Evolutionary conservation across 306 rosid species (phyloP).

Genomic region (Acacia confusa): DNA sequence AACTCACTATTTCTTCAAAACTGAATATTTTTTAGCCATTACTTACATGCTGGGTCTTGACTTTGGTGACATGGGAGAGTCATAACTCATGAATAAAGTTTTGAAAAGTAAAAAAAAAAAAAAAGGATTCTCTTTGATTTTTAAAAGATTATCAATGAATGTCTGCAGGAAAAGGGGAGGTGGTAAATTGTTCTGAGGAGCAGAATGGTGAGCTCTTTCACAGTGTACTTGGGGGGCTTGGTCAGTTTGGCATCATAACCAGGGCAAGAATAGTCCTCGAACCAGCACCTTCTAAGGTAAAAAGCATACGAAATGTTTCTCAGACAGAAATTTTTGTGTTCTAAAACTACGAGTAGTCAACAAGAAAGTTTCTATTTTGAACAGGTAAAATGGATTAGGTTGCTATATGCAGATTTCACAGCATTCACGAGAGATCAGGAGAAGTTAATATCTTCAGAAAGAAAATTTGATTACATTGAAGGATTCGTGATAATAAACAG

Average conservation of each 20-base stretch:
- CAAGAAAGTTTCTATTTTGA: slow-evolving; percentile 16
- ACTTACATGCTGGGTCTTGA: background rate
- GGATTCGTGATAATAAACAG: slow-evolving; percentile 21
- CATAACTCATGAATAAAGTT: background rate
- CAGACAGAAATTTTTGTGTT: background rate
- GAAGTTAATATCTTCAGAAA: background rate
- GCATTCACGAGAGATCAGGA: slow-evolving; percentile 18
- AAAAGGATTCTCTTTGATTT: background rate
- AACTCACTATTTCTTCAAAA: slow-evolving; percentile 12
- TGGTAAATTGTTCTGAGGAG: slow-evolving; percentile 14
- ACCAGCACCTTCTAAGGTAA: slow-evolving; percentile 26
- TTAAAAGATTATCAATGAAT: slow-evolving; percentile 23
- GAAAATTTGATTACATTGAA: slow-evolving; percentile 8
- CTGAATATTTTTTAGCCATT: background rate
- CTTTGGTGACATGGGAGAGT: background rate
- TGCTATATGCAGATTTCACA: slow-evolving; percentile 36
- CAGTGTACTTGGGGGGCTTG: slow-evolving; percentile 19
- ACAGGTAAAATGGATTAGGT: slow-evolving; percentile 46
- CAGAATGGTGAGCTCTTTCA: slow-evolving; percentile 24
- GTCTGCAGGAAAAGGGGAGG: slow-evolving; percentile 24
- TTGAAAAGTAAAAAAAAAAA: background rate
- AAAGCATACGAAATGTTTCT: slow-evolving; percentile 7
- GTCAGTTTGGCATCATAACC: slow-evolving; percentile 21
- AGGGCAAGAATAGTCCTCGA: slow-evolving; percentile 9
- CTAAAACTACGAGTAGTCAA: background rate